Percentiles rank a stretch among this genome's conserved stretches.
Conservation (phyloP, 352 stramenopile genomes). For the Pythium pyrilobum region DNA sequence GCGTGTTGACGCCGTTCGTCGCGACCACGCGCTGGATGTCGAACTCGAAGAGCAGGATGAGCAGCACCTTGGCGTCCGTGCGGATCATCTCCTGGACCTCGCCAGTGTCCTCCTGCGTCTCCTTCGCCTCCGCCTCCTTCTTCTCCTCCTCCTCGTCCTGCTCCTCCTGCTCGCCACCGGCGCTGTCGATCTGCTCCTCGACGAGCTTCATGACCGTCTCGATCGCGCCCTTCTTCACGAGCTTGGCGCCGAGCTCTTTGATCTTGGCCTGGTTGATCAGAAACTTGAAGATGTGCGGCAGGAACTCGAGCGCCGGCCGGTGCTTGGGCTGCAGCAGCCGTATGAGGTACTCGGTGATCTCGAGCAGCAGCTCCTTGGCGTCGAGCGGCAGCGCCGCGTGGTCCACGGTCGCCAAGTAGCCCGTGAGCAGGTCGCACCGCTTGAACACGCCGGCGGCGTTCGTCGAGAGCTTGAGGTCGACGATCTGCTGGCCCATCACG, state of each 20-base stretch:
- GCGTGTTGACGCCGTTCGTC: constrained; percentile 53
- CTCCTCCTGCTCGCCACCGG: neutral
- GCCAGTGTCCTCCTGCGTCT: neutral
- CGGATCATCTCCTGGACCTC: neutral
- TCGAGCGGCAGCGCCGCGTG: constrained; percentile 34
- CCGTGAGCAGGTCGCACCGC: constrained; percentile 49
- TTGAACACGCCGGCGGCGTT: constrained; percentile 64
- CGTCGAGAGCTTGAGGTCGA: constrained; percentile 51
- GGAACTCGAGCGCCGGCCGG: constrained; percentile 12
- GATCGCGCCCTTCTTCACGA: constrained; percentile 52
- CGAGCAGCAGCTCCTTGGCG: constrained; percentile 52
- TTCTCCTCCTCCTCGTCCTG: neutral
- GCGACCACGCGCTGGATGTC: constrained; percentile 60
- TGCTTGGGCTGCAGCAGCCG: constrained; percentile 15
- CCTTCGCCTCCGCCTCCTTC: neutral
- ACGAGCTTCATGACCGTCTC: constrained; percentile 47
- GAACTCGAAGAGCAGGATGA: constrained; percentile 53
- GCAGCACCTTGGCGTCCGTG: constrained; percentile 30
- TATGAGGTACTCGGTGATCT: constrained; percentile 53
- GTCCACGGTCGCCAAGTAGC: constrained; percentile 48
- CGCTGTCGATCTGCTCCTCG: constrained; percentile 35
- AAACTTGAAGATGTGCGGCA: constrained; percentile 36
- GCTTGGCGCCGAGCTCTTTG: constrained; percentile 30
- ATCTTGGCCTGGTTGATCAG: constrained; percentile 24
- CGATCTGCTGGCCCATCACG: constrained; percentile 58